These are phyloP conservation scores for Xylaria longipes DNA, from an alignment of 495 filamentous ascomycete genomes.

Conservation along the genomic window DNA sequence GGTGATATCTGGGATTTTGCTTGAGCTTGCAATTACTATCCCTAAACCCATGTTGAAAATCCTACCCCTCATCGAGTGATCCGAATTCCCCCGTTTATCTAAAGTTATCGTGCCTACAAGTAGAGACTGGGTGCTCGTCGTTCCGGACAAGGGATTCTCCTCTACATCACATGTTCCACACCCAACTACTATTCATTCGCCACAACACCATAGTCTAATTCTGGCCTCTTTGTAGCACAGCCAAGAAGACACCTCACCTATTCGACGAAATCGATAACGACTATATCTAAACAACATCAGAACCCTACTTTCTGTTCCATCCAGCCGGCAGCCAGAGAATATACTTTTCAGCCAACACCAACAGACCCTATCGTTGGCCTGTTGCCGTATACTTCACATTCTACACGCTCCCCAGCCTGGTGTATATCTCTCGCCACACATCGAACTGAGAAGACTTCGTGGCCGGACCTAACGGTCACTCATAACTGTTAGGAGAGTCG, in stretches of 20 bases:
- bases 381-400: constrained; percentile 2
- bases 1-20: constrained; percentile 13
- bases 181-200: constrained; percentile 7
- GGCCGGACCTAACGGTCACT: constrained; percentile 28
- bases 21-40: constrained; percentile 21
- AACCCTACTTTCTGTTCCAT: neutral
- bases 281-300: constrained; percentile 8
- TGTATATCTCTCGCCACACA: constrained; percentile 17
- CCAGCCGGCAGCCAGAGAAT: neutral
- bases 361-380: neutral
- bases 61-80: constrained; percentile 25
- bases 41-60: constrained; percentile 18
- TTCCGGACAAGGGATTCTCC: constrained; percentile 14
- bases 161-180: constrained; percentile 15
- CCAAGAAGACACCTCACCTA: constrained; percentile 21
- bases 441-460: constrained; percentile 17
- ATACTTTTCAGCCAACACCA: neutral
- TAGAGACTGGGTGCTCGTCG: constrained; percentile 21
- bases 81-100: constrained; percentile 22
- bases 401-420: constrained; percentile 4
- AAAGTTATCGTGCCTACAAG: constrained; percentile 25
- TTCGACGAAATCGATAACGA: constrained; percentile 16
- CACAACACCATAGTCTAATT: constrained; percentile 3
- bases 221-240: constrained; percentile 13
- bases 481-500: constrained; percentile 39